Conservation (phyloP, 2,329 filamentous ascomycete genomes). For the Colletotrichum lini region DNA sequence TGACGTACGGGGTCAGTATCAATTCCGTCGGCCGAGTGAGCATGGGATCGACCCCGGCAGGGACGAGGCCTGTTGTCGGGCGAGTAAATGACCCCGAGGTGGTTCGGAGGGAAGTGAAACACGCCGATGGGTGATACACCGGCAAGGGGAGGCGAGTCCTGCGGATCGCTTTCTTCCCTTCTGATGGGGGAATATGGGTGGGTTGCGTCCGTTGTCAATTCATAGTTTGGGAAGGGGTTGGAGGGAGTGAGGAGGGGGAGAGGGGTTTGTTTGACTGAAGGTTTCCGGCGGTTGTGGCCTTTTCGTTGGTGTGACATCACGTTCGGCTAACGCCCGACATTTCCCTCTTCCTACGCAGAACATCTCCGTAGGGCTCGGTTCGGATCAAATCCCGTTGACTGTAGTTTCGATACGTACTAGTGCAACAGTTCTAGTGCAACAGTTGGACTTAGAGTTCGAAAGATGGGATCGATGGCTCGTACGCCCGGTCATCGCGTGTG, state of each 20-base stretch:
- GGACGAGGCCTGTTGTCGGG: conserved; percentile 11
- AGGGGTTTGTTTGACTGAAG: no score
- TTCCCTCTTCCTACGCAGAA: background rate
- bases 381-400: no score
- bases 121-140: no score
- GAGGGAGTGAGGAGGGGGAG: background rate
- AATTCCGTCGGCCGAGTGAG: background rate
- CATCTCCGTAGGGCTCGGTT: background rate
- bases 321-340: background rate
- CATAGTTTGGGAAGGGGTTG: background rate
- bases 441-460: background rate
- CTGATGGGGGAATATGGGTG: no score
- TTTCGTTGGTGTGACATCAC: background rate
- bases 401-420: no score
- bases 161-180: no score
- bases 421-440: background rate
- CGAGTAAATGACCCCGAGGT: background rate
- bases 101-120: background rate
- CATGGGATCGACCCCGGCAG: conserved; percentile 11
- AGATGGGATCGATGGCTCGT: background rate
- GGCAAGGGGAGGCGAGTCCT: no score
- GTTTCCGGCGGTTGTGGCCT: no score
- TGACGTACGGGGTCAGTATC: background rate
- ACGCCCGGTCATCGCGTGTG: background rate
- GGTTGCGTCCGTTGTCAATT: no score